These are phyloP conservation scores for Trichoderma arundinaceum DNA, from an alignment of 2,329 filamentous ascomycete species.

Conservation along the genomic window DNA sequence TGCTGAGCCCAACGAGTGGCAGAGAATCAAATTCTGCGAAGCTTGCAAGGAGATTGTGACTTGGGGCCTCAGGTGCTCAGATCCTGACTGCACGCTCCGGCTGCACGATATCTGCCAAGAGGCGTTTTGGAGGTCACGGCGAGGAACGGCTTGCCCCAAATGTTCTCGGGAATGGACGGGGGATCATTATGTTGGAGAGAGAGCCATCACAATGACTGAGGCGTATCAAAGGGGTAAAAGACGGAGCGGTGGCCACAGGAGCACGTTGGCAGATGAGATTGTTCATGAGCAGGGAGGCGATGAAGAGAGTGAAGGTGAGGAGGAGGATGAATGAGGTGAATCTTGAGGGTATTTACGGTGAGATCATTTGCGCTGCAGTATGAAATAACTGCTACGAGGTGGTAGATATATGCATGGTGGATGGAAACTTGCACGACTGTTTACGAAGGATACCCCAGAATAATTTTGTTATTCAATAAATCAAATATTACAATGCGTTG, in stretches of 20 bases:
- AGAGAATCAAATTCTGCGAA: constrained; percentile 83
- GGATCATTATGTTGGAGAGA: constrained; percentile 60
- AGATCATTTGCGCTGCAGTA: neutral
- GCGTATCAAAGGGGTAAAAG: constrained; percentile 54
- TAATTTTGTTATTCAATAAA: neutral
- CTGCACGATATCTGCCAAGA: constrained; percentile 79
- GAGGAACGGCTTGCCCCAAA: constrained; percentile 67
- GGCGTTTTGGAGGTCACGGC: constrained; percentile 72
- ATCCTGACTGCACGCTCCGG: constrained; percentile 69
- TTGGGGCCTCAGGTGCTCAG: constrained; percentile 75
- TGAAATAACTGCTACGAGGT: constrained; percentile 9
- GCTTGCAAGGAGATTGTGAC: constrained; percentile 92
- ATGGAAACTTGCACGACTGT: neutral
- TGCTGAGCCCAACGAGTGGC: constrained; percentile 63
- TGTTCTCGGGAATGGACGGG: constrained; percentile 60
- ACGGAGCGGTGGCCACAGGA: constrained; percentile 43
- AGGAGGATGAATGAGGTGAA: constrained; percentile 26
- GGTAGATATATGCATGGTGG: neutral
- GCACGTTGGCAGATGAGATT: constrained; percentile 45
- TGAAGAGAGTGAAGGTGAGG: constrained; percentile 36
- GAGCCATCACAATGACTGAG: constrained; percentile 60
- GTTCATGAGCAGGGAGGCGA: constrained; percentile 42
- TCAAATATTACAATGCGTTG: neutral
- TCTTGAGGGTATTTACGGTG: neutral
- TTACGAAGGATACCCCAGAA: constrained; percentile 25